Evolutionary conservation across 1,284 basidiomycete species (phyloP), one percentile per base, ranked within the genome.

Genomic region (Heterobasidion occidentale): DNA sequence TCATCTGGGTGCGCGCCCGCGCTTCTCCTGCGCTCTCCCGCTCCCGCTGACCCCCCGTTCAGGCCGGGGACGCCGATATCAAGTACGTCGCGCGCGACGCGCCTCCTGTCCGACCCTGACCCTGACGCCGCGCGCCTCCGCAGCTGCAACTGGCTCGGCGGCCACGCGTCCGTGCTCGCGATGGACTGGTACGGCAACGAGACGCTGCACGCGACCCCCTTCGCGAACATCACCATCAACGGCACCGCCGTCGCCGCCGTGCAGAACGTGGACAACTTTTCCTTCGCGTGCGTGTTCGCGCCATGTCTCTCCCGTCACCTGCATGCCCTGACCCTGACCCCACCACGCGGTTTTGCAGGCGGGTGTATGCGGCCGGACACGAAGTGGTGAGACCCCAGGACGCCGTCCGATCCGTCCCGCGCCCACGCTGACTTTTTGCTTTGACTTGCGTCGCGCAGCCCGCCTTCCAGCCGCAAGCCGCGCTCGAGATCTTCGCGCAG

Each of bases 1-100:
- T 86, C 8, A 78, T 84, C 47, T 84, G 83, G 83, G 83, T 82
- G 64, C 33, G 74, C 58, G 19, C 42, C 11, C 36, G 44, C 19
- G 19, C 27, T 36, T 36, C 9, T 7, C 17, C 8, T 2, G 5
- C 17, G 14, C 12, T 51, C 12, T 4, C 46, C 19, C 46, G 11
- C 27, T 48, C 19, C 17, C 11, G 19, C 19, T 33, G 12, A 19
- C 19, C 19, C 27, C 12, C 19, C 27, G 9, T 14, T 47, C 50
- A 51, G 50, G 50, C 50, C 50, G 50, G 50, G 11, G 50, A 51
- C 27, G 50, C 50, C 17, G 50, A 51, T 33, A 36, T 51, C 50
- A 34, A 51, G 27, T 36, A 19, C 34, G 27, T 33, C 2, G 12
- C 27, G 19, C 17, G 12, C 14, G 42, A 44, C 17, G 12, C 42